Evolutionary conservation across 2,329 filamentous ascomycete genomes (phyloP).

Genomic region (Cladophialophora bantiana): DNA sequence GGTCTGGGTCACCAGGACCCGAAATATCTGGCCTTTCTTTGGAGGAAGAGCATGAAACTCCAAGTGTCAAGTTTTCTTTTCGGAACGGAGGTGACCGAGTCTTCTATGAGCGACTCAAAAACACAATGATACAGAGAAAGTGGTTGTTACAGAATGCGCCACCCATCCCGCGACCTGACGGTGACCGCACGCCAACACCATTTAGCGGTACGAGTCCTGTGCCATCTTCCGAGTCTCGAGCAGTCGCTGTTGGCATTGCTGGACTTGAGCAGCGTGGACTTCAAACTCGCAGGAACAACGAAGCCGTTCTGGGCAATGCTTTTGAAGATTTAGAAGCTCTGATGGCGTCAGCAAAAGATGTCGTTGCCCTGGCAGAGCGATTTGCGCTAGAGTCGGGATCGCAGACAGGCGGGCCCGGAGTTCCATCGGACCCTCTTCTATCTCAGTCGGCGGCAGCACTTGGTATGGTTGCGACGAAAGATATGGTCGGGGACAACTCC

Average conservation of each 20-base stretch:
- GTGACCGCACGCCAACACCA: constrained; percentile 42
- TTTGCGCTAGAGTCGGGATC: constrained; percentile 73
- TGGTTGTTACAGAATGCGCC: constrained; percentile 93
- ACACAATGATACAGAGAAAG: constrained; percentile 87
- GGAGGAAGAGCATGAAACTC: constrained; percentile 65
- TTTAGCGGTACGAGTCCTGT: constrained; percentile 5
- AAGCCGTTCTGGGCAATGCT: constrained; percentile 87
- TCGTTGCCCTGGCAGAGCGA: constrained; percentile 88
- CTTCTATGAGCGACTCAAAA: constrained; percentile 87
- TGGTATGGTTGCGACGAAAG: constrained; percentile 90
- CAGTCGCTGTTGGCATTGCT: constrained; percentile 83
- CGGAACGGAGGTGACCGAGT: constrained; percentile 80
- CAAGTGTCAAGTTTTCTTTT: constrained; percentile 91
- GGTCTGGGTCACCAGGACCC: constrained; percentile 81
- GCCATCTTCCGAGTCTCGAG: constrained; percentile 45
- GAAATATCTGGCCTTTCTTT: constrained; percentile 59
- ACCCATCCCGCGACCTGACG: constrained; percentile 73
- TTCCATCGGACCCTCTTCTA: constrained; percentile 74
- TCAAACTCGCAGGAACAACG: constrained; percentile 89
- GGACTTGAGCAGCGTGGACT: constrained; percentile 86
- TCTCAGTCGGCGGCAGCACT: constrained; percentile 84
- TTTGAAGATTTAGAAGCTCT: constrained; percentile 96
- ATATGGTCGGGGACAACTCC: constrained; percentile 80
- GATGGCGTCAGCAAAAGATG: constrained; percentile 97
- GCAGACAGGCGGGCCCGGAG: constrained; percentile 59